Percentiles rank a stretch among this genome's conserved stretches.
phyloP scores from a whole-genome alignment of 768 basidiomycete species.

The Gymnopilus junonius region DNA sequence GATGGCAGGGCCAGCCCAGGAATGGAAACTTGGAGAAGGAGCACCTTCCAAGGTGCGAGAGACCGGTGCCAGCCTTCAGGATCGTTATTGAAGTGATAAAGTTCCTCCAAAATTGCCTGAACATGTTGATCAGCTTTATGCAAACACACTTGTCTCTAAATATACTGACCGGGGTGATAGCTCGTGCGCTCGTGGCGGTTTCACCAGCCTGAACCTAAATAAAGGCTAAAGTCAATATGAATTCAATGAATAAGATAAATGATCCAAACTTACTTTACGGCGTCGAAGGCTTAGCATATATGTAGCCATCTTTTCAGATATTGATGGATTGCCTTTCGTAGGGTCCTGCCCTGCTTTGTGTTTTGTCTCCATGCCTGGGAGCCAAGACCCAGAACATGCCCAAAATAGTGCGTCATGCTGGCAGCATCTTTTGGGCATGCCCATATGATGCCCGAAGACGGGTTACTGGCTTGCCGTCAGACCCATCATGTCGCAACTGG shows the following conservation, averaged over 20 bases:
- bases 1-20: not conserved
- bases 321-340: slow-evolving; percentile 13
- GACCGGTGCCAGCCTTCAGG: not conserved
- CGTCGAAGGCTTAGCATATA: slow-evolving; percentile 18
- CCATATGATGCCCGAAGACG: slow-evolving; percentile 24
- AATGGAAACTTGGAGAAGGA: not conserved
- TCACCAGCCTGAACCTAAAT: slow-evolving; percentile 12
- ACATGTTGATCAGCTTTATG: not conserved
- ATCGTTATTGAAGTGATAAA: slow-evolving; percentile 19
- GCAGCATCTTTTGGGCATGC: slow-evolving; percentile 40
- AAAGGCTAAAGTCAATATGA: too few relatives aligned
- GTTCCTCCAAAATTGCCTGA: slow-evolving; percentile 8
- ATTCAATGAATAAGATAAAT: not conserved
- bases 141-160: too few relatives aligned
- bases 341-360: not conserved
- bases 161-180: slow-evolving; percentile 11
- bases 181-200: slow-evolving; percentile 17
- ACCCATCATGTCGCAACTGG: slow-evolving; percentile 17
- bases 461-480: slow-evolving; percentile 4
- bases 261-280: slow-evolving; percentile 5
- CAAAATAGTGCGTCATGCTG: slow-evolving; percentile 32
- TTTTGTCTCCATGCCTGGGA: slow-evolving; percentile 30
- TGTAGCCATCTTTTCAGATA: slow-evolving; percentile 11
- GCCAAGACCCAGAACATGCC: slow-evolving; percentile 26
- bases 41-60: not conserved